A percentile compares a stretch with the other conserved stretches of the same genome.
Conservation (phyloP, 495 filamentous ascomycete genomes). For the Penicillium waksmanii region DNA sequence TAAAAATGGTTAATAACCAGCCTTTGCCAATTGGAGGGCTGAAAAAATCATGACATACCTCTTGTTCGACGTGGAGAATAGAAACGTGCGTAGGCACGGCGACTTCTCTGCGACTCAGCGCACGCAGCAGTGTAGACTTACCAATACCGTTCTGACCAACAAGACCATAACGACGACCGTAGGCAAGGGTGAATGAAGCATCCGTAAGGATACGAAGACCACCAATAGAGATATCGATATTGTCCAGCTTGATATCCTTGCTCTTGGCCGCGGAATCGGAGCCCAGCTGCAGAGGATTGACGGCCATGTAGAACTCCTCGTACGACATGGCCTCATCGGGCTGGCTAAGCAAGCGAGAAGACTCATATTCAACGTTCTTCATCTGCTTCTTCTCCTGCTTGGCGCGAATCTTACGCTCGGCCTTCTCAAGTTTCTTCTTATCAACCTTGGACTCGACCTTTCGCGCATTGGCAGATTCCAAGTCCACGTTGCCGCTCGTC, state of each 20-base stretch:
- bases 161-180: slow-evolving; percentile 93
- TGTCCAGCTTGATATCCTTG: slow-evolving; percentile 98
- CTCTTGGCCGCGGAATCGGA: slow-evolving; percentile 77
- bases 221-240: slow-evolving; percentile 90
- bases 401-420: slow-evolving; percentile 94
- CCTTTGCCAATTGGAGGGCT: background rate
- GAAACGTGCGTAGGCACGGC: slow-evolving; percentile 95
- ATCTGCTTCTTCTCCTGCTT: slow-evolving; percentile 98
- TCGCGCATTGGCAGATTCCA: slow-evolving; percentile 86
- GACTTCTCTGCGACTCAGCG: slow-evolving; percentile 90
- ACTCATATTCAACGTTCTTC: slow-evolving; percentile 98
- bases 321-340: slow-evolving; percentile 87
- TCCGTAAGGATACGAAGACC: slow-evolving; percentile 88
- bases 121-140: slow-evolving; percentile 92
- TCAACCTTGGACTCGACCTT: slow-evolving; percentile 98
- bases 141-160: slow-evolving; percentile 99
- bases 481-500: slow-evolving; percentile 79
- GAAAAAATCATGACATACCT: slow-evolving; percentile 56
- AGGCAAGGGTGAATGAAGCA: slow-evolving; percentile 86
- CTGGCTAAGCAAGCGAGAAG: slow-evolving; percentile 85
- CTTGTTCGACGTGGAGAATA: slow-evolving; percentile 98
- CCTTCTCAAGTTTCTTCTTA: slow-evolving; percentile 99
- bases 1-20: slow-evolving; percentile 13
- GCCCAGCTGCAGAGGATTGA: slow-evolving; percentile 93
- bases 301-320: slow-evolving; percentile 99